Conservation (phyloP, 208 protist species). For the Leishmania lainsoni region DNA sequence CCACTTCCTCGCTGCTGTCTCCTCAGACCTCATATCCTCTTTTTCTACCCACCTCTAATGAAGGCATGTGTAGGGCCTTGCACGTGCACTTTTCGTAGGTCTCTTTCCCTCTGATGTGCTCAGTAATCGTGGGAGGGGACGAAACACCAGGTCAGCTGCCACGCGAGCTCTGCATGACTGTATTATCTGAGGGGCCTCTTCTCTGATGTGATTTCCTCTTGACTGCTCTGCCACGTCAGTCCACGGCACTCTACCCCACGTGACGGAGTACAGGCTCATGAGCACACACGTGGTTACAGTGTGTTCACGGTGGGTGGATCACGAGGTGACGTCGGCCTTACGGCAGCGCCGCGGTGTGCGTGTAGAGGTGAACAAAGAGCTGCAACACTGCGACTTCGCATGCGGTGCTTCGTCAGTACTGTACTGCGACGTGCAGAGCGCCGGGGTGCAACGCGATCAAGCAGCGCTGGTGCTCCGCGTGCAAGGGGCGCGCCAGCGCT, state of each 20-base stretch:
- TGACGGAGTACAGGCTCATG: not conserved
- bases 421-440: slow-evolving; percentile 21
- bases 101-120: not conserved
- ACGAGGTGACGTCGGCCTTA: slow-evolving; percentile 29
- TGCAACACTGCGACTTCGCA: slow-evolving; percentile 31
- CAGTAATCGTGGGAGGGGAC: not conserved
- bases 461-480: slow-evolving; percentile 20
- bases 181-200: not conserved
- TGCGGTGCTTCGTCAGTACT: slow-evolving; percentile 28
- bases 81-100: not conserved
- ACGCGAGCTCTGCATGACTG: no score
- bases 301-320: slow-evolving; percentile 7
- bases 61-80: not conserved
- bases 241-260: not conserved
- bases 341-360: slow-evolving; percentile 25
- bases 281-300: slow-evolving; percentile 18
- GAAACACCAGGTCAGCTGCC: not conserved
- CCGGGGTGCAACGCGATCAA: slow-evolving; percentile 18
- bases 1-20: not conserved
- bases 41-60: not conserved
- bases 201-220: not conserved
- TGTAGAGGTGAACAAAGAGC: slow-evolving; percentile 19
- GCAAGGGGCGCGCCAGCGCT: slow-evolving; percentile 13
- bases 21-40: not conserved
- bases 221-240: not conserved